phyloP scores from a whole-genome alignment of 441 rosid species.

The Pelargonium myrrhifolium region DNA sequence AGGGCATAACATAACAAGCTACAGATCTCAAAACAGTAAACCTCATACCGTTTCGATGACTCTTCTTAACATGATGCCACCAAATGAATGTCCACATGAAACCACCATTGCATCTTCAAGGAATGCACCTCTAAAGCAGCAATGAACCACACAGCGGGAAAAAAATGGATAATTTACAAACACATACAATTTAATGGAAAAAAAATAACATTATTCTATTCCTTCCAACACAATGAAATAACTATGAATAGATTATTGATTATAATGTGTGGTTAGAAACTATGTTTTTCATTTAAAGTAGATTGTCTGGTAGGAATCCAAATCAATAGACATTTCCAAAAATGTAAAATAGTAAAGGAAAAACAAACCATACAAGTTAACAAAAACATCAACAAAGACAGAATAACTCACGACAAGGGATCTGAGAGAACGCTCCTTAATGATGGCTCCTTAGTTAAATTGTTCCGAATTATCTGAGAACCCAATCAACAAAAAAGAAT shows the following conservation, averaged over 20 bases:
- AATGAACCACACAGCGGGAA: slow-evolving; percentile 10
- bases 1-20: slow-evolving; percentile 1
- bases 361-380: slow-evolving; percentile 4
- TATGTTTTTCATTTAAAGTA: not conserved
- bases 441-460: slow-evolving; percentile 65
- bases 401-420: slow-evolving; percentile 75
- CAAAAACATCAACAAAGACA: slow-evolving; percentile 16
- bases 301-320: not conserved
- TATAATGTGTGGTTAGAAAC: not conserved
- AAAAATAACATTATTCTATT: too few species aligned
- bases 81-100: slow-evolving; percentile 96
- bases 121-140: slow-evolving; percentile 67
- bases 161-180: too few species aligned
- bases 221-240: slow-evolving; percentile 2
- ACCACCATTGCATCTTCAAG: slow-evolving; percentile 90
- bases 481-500: slow-evolving; percentile 27
- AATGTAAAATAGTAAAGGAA: not conserved
- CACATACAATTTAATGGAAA: too few species aligned
- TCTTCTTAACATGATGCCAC: slow-evolving; percentile 84
- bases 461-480: slow-evolving; percentile 55
- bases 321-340: not conserved
- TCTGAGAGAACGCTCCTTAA: slow-evolving; percentile 92
- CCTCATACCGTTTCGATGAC: slow-evolving; percentile 67
- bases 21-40: slow-evolving; percentile 5
- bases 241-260: not conserved